Conservation (phyloP, 495 filamentous ascomycete species). For the Astrothelium subdiscretum region DNA sequence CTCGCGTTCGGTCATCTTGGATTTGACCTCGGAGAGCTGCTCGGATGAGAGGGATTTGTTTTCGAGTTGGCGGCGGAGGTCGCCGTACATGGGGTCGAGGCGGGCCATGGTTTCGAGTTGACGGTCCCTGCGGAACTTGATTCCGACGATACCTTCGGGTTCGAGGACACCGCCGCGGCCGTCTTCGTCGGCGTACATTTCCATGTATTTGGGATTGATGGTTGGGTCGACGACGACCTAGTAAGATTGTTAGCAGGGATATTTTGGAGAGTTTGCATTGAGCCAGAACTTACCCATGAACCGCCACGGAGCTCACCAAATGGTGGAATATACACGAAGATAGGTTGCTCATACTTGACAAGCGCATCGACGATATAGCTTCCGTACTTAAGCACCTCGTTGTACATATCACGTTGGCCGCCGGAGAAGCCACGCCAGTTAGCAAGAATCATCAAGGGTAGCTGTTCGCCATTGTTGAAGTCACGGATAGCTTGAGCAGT, state of each 20-base stretch:
- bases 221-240: conserved; percentile 93
- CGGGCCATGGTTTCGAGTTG: conserved; percentile 98
- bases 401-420: conserved; percentile 99
- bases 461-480: conserved; percentile 98
- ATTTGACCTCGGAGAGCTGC: conserved; percentile 65
- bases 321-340: conserved; percentile 97
- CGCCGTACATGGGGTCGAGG: conserved; percentile 70
- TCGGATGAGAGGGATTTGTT: conserved; percentile 60
- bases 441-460: conserved; percentile 96
- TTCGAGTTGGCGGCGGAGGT: conserved; percentile 63
- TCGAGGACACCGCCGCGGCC: conserved; percentile 93
- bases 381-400: conserved; percentile 98
- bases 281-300: conserved; percentile 59
- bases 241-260: conserved; percentile 22
- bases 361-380: conserved; percentile 97
- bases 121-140: conserved; percentile 96
- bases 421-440: conserved; percentile 99
- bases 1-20: conserved; percentile 78
- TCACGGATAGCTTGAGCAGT: conserved; percentile 96
- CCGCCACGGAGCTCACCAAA: conserved; percentile 95
- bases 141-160: conserved; percentile 93
- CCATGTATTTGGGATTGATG: conserved; percentile 93
- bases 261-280: background rate
- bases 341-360: conserved; percentile 95
- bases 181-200: conserved; percentile 98